Conservation (phyloP, 495 filamentous ascomycete genomes). For the Penicillium fimorum region DNA sequence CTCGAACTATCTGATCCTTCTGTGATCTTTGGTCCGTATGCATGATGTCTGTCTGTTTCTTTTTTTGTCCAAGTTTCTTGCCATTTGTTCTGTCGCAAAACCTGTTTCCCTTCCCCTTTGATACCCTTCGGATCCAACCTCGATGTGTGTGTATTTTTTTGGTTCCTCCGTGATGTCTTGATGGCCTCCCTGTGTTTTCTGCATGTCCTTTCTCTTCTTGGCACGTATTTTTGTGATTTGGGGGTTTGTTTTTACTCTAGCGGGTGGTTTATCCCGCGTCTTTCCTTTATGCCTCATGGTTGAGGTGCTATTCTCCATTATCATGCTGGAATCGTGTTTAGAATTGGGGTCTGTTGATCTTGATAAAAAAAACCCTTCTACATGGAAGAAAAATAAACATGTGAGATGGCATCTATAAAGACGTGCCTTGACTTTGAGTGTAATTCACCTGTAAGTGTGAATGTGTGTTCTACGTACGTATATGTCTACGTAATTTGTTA, state of each 20-base stretch:
- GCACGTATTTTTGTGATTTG: constrained; percentile 21
- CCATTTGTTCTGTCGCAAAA: constrained; percentile 34
- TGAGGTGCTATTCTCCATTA: constrained; percentile 5
- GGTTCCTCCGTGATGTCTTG: constrained; percentile 42
- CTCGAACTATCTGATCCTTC: constrained; percentile 94
- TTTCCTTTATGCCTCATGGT: constrained; percentile 11
- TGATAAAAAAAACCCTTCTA: background rate
- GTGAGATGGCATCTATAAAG: background rate
- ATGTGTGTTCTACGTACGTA: background rate
- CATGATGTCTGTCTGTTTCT: constrained; percentile 23
- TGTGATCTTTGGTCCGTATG: constrained; percentile 55
- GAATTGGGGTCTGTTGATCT: background rate
- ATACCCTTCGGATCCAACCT: constrained; percentile 50
- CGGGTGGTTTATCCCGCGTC: constrained; percentile 18
- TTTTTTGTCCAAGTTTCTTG: constrained; percentile 25
- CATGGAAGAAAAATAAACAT: constrained; percentile 1
- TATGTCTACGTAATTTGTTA: background rate
- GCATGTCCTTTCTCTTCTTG: constrained; percentile 20
- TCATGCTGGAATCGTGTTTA: constrained; percentile 10
- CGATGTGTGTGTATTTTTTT: constrained; percentile 39
- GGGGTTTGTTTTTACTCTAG: constrained; percentile 15
- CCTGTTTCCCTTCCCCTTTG: constrained; percentile 34
- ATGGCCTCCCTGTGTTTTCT: constrained; percentile 34
- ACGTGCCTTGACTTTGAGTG: background rate
- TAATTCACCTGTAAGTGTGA: background rate